phyloP scores from a whole-genome alignment of 164 flowering plant genomes.

The Aristolochia californica region DNA sequence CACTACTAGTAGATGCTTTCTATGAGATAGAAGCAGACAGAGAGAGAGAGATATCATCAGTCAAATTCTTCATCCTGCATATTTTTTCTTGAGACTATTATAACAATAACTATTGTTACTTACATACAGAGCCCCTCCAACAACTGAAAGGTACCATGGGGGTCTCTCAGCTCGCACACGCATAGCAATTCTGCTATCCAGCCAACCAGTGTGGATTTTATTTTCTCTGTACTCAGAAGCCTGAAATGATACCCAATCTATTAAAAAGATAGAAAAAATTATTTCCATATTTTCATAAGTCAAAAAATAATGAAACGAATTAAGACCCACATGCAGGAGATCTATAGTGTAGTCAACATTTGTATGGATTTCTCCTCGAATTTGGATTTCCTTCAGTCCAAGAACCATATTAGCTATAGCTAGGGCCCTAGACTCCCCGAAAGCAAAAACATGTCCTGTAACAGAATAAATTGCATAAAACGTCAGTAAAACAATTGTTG shows the following conservation, averaged over 20 bases:
- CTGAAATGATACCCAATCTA: conserved; percentile 24
- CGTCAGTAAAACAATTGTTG: background rate
- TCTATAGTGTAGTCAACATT: conserved; percentile 97
- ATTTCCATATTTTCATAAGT: background rate
- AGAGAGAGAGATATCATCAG: background rate
- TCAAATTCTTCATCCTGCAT: background rate
- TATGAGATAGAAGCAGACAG: conserved; percentile 14
- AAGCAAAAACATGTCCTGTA: conserved; percentile 97
- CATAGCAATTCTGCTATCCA: conserved; percentile 99
- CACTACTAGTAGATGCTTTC: conserved; percentile 96
- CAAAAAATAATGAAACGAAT: background rate
- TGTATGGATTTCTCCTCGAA: conserved; percentile 96
- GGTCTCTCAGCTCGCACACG: conserved; percentile 99
- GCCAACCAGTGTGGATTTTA: conserved; percentile 97
- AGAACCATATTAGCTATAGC: conserved; percentile 99
- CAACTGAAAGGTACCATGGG: conserved; percentile 99
- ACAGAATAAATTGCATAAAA: background rate
- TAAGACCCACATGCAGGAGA: conserved; percentile 72
- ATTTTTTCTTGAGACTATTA: no score
- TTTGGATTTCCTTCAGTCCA: conserved; percentile 96
- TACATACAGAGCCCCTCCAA: conserved; percentile 96
- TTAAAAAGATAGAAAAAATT: background rate
- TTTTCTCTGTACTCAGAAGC: conserved; percentile 88
- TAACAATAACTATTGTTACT: conserved; percentile 16
- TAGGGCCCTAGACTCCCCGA: conserved; percentile 92